Conservation (phyloP, 164 flowering plant genomes). For the Brasenia schreberi region DNA sequence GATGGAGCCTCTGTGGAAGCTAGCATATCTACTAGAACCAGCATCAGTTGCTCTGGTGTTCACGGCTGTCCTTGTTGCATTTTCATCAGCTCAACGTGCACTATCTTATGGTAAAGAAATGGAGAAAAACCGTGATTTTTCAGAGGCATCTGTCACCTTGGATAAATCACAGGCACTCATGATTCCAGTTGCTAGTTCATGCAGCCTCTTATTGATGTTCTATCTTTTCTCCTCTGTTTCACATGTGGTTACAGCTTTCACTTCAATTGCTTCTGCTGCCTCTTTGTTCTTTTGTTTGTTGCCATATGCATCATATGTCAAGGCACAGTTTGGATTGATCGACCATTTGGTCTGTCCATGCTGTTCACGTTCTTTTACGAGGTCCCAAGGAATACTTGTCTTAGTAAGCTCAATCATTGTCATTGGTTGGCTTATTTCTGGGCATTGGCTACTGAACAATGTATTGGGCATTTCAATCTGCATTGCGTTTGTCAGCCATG, state of each 20-base stretch:
- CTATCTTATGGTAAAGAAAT: constrained; percentile 74
- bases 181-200: constrained; percentile 89
- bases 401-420: constrained; percentile 37
- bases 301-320: constrained; percentile 45
- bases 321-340: constrained; percentile 35
- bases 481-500: constrained; percentile 91
- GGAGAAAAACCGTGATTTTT: constrained; percentile 74
- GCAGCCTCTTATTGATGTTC: constrained; percentile 80
- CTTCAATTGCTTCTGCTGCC: constrained; percentile 63
- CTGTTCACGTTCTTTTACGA: constrained; percentile 70
- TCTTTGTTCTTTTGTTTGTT: constrained; percentile 81
- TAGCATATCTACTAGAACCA: constrained; percentile 68
- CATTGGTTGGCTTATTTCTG: constrained; percentile 75
- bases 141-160: constrained; percentile 73
- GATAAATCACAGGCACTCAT: constrained; percentile 84
- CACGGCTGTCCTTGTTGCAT: constrained; percentile 80
- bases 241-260: constrained; percentile 80
- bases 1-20: constrained; percentile 83
- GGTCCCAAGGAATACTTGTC: constrained; percentile 49
- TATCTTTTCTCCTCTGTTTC: constrained; percentile 87
- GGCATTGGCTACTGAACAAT: constrained; percentile 89
- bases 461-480: constrained; percentile 83
- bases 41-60: constrained; percentile 59
- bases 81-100: constrained; percentile 76
- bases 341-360: constrained; percentile 72